Base-by-base conservation (phyloP, 805 yeast genomes). In the Pichia nanzhaoensis region DNA sequence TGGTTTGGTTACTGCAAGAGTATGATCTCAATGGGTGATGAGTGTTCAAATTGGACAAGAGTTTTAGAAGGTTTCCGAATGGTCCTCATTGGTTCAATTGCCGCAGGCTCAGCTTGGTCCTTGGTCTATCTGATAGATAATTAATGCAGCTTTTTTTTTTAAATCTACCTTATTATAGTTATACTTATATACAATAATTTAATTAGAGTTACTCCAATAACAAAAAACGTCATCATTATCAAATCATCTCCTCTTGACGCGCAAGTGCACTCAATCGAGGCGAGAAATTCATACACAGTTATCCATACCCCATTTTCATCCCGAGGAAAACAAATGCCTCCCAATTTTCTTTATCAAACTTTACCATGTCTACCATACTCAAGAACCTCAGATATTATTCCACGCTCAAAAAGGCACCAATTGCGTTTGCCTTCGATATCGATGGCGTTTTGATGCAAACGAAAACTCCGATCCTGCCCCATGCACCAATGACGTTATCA, bases 61-160 rank as follows among this genome's bases (percentile, higher is more conserved):
- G 66, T 83, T 3, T 67, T 71, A 42, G 96, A 90, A 64, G 98
- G 97, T 37, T 46, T 83, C 17, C 95, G 88, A 66, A 91, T 93
- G 98, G 80, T 88, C 44, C 65, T 83, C n/a, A 90, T 87, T 41
- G 99, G 99, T 34, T 95, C 97, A n/a, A 69, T 84, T 28, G 98
- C 99, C 19, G 98, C 99, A 4, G 95, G 96, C 4, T 85, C 95
- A 20, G 99, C 99, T 10, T 91, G 96, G 95, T 78, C 78, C 37
- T 76, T 90, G 60, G 99, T 91, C 30, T 83, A 80, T 61, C 63
- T 82, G 51, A 80, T 91, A 49, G 96, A 82, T 28, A 37, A 37
- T 28, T 45, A 16, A 30, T 18, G 20, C 5, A 24, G 10, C 10
- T n/a, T n/a, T n/a, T n/a, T n/a, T n/a, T 6, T 24, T 24, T 24